Conservation (phyloP, 2,329 filamentous ascomycete genomes). For the Sporothrix humicola region DNA sequence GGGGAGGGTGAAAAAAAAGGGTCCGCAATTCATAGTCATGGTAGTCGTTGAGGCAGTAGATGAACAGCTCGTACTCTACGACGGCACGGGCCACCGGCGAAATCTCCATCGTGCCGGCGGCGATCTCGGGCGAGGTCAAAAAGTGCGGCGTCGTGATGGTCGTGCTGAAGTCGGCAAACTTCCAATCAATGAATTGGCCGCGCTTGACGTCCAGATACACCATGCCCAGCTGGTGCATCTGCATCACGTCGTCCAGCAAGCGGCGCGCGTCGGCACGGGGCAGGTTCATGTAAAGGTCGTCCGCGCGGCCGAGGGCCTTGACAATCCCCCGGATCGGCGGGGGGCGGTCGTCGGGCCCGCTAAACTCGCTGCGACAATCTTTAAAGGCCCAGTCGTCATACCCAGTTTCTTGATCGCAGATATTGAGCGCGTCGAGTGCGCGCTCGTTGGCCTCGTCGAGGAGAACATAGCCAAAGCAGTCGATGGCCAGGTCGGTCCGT, state of each 20-base stretch:
- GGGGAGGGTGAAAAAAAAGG: too few relatives aligned
- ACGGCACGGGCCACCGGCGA: neutral
- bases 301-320: slow-evolving; percentile 38
- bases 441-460: slow-evolving; percentile 38
- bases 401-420: neutral
- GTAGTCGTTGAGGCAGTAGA: slow-evolving; percentile 33
- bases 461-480: slow-evolving; percentile 42
- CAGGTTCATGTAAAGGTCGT: neutral
- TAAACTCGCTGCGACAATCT: neutral
- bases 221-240: slow-evolving; percentile 38
- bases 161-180: slow-evolving; percentile 41
- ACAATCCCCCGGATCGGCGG: slow-evolving; percentile 40
- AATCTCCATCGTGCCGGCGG: neutral
- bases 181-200: slow-evolving; percentile 39
- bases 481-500: slow-evolving; percentile 39
- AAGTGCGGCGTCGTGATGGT: slow-evolving; percentile 41
- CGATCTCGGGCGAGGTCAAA: neutral
- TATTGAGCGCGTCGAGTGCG: neutral
- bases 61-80: slow-evolving; percentile 35
- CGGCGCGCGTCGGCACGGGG: slow-evolving; percentile 16
- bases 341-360: slow-evolving; percentile 23
- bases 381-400: neutral
- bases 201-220: slow-evolving; percentile 32
- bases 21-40: too few relatives aligned
- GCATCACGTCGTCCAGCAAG: slow-evolving; percentile 31